Evolutionary conservation across 1,284 basidiomycete genomes (phyloP), one percentile per base, ranked within the genome.

Genomic region (Sutorius eximius): DNA sequence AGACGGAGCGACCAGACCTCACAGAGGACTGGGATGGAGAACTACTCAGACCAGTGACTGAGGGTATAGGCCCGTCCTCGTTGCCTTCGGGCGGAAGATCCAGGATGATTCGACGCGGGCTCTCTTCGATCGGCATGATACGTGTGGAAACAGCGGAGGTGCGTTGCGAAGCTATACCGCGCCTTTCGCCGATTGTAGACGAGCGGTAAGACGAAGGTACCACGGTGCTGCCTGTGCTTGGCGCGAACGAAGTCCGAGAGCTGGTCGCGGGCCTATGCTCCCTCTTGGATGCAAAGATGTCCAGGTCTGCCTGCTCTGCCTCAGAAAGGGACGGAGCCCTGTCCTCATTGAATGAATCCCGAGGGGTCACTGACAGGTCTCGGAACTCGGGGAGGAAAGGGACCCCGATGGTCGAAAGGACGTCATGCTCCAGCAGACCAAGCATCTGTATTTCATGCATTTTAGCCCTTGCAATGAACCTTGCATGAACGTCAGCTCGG

Each of bases 401-500:
- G 13, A 93, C 85, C 57, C 89, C 90, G 55, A 96, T 95, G 59
- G 88, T 90, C 16, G 90, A 83, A 30, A 89, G 85, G 32, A 93
- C 86, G 66, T 94, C 94, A 66, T 95, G 90, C 62, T 94, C 93
- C 45, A 96, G 77, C 10, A 95, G 77, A 5, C 94, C 94, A 9
- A 96, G 80, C 90, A 93, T 95, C 67, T 96, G 90, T 44, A 96
- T 93, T 67, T 95, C 90, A 63, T 93, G 90, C 92, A 97, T 95
- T 73, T 91, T 93, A 37, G 91, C 93, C 41, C 93, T 85, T 3
- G 93, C 87, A 27, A 97, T 79, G 67, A 97, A 98, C 60, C 89
- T 91, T 58, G 24, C 43, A 46, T 15, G 36, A 50, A 30, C 42
- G 27, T 57, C 47, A 56, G 41, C 33, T 22, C 24, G 41, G 16